Evolutionary conservation across 495 filamentous ascomycete species (phyloP).

Genomic region (Bombardia bombarda): DNA sequence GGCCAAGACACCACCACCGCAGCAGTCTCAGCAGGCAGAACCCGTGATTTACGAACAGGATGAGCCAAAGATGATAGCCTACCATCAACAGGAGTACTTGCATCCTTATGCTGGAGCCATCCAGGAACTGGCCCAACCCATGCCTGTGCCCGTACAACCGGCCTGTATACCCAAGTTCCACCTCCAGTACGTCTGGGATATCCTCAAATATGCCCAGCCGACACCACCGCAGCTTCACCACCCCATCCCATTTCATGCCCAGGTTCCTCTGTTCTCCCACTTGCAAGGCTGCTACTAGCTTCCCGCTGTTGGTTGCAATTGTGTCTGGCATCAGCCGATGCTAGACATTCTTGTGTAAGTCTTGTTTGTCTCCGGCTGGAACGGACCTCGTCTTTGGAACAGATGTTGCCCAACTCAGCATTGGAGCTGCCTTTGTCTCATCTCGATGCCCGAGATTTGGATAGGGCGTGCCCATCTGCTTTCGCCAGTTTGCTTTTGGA

Average conservation of each 20-base stretch:
- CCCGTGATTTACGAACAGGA: slow-evolving; percentile 34
- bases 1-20: slow-evolving; percentile 33
- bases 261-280: slow-evolving; percentile 35
- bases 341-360: slow-evolving; percentile 1
- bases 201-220: slow-evolving; percentile 29
- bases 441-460: background rate
- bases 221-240: slow-evolving; percentile 30
- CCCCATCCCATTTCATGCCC: slow-evolving; percentile 38
- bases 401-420: background rate
- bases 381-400: background rate
- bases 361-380: background rate
- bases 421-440: background rate
- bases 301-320: background rate
- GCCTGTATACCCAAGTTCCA: slow-evolving; percentile 31
- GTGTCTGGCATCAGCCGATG: background rate
- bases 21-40: slow-evolving; percentile 12
- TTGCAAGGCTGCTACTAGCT: slow-evolving; percentile 43
- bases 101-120: slow-evolving; percentile 24
- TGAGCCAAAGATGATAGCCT: slow-evolving; percentile 21
- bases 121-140: slow-evolving; percentile 14
- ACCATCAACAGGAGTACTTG: slow-evolving; percentile 33
- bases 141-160: slow-evolving; percentile 17
- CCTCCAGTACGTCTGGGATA: slow-evolving; percentile 34
- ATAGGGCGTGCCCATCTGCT: background rate
- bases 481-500: background rate